Conservation (phyloP, 176 grass and related monocot species). For the Aechmea fasciata region DNA sequence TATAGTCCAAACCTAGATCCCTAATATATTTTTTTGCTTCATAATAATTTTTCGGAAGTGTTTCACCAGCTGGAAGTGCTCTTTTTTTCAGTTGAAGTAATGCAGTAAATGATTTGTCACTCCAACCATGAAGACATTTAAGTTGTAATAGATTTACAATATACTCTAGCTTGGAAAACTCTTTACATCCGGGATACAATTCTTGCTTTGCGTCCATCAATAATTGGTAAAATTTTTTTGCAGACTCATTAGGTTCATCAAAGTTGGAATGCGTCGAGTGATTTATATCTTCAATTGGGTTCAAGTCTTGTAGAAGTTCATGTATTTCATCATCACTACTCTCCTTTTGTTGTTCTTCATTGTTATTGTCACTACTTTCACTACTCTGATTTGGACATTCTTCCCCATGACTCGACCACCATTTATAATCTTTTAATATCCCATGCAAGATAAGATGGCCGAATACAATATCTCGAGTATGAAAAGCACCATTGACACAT, state of each 20-base stretch:
- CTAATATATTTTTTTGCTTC: neutral
- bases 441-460: neutral
- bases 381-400: too few relatives aligned
- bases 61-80: neutral
- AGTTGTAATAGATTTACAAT: too few relatives aligned
- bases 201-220: neutral
- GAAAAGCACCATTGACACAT: neutral
- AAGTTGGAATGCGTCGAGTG: neutral
- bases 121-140: neutral
- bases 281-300: neutral
- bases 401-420: too few relatives aligned
- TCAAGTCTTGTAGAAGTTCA: neutral
- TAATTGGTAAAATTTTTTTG: neutral
- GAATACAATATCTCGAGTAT: neutral
- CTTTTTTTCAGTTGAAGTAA: neutral
- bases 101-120: neutral
- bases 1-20: neutral
- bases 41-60: neutral
- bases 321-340: neutral
- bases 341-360: too few relatives aligned
- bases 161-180: too few relatives aligned
- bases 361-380: too few relatives aligned
- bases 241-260: neutral
- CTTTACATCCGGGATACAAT: neutral
- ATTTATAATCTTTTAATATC: neutral